Conservation (phyloP, 2,329 filamentous ascomycete genomes). For the Myriosclerotinia duriaeana region DNA sequence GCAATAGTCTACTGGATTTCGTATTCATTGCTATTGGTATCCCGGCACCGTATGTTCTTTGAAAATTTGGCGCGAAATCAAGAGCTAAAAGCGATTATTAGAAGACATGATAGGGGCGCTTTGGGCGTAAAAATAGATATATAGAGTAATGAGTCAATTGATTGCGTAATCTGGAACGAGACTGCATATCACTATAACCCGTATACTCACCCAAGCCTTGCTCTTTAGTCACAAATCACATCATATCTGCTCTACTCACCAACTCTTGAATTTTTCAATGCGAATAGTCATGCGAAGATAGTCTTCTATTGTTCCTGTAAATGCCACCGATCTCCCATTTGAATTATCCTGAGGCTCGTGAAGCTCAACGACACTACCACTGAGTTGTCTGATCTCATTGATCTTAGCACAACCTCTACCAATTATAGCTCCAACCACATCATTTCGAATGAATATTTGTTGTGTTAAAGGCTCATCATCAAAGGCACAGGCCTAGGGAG, state of each 20-base stretch:
- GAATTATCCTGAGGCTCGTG: constrained; percentile 99
- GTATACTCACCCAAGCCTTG: no score
- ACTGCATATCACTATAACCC: no score
- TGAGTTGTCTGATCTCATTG: constrained; percentile 96
- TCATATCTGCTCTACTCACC: no score
- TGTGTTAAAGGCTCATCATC: background rate
- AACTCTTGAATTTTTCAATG: background rate
- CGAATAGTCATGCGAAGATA: background rate
- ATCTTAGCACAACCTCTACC: constrained; percentile 84
- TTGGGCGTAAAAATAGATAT: no score
- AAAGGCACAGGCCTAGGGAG: background rate
- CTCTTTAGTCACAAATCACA: no score
- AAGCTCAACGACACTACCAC: constrained; percentile 98
- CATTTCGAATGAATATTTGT: constrained; percentile 98
- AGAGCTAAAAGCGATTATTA: constrained; percentile 31
- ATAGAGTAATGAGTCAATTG: no score
- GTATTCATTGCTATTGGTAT: constrained; percentile 51
- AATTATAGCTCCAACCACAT: constrained; percentile 75
- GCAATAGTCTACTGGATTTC: constrained; percentile 45
- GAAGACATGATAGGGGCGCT: no score
- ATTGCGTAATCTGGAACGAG: no score
- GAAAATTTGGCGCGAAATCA: constrained; percentile 40
- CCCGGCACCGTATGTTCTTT: constrained; percentile 47
- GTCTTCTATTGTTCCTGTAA: constrained; percentile 70
- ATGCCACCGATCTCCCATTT: constrained; percentile 97